phyloP scores from a whole-genome alignment of 73 alveolate genomes.

The Paramecium primaurelia region DNA sequence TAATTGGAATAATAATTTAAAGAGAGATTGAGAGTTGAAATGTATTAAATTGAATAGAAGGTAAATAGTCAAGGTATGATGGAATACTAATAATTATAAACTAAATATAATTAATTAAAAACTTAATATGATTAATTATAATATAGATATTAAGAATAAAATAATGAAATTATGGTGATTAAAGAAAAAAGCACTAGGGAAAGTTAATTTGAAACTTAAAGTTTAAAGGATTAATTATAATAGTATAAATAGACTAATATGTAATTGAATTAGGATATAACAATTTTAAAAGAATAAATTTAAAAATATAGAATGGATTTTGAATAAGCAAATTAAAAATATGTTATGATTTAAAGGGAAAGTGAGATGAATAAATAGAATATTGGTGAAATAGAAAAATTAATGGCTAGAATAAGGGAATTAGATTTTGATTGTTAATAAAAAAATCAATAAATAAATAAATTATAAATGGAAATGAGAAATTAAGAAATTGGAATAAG shows the following conservation, averaged over 20 bases:
- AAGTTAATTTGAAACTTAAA: background rate
- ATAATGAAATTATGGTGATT: background rate
- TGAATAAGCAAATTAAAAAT: background rate
- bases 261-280: background rate
- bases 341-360: background rate
- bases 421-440: background rate
- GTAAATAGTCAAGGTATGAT: background rate
- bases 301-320: background rate
- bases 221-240: background rate
- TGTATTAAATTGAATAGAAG: background rate
- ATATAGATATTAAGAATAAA: background rate
- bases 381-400: background rate
- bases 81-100: background rate
- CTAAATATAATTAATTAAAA: background rate
- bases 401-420: conserved; percentile 8
- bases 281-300: background rate
- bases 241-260: background rate
- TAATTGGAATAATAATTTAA: background rate
- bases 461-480: background rate
- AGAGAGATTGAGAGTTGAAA: background rate
- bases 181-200: background rate
- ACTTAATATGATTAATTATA: background rate
- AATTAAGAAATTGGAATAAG: background rate
- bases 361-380: background rate
- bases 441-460: background rate